A percentile compares a stretch with the other conserved stretches of the same genome.
These are phyloP conservation scores for Salix viminalis DNA, from an alignment of 345 rosid genomes.

Conservation along the genomic window DNA sequence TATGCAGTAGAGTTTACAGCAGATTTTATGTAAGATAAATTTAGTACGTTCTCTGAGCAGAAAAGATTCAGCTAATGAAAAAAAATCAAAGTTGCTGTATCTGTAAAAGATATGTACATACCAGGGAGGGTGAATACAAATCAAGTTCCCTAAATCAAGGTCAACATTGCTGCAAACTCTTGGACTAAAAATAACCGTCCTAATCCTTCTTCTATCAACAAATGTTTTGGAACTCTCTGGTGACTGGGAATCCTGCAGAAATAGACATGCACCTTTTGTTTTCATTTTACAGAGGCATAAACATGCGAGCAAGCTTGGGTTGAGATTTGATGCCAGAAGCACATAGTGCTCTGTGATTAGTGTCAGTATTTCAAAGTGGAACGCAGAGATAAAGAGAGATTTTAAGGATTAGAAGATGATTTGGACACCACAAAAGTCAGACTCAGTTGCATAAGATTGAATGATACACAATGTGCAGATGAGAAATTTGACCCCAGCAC, in stretches of 20 bases:
- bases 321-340: constrained; percentile 1
- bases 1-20: not conserved
- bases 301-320: not conserved
- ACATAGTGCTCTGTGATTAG: not conserved
- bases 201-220: constrained; percentile 29
- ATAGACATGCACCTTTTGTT: constrained; percentile 7
- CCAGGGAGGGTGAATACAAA: constrained; percentile 69
- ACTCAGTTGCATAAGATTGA: too few relatives aligned
- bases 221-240: constrained; percentile 22
- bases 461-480: too few relatives aligned
- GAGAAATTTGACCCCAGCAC: too few relatives aligned
- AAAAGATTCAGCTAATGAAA: not conserved
- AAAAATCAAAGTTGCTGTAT: not conserved
- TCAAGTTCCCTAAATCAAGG: constrained; percentile 65
- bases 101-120: constrained; percentile 14
- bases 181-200: constrained; percentile 61
- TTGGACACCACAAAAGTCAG: not conserved
- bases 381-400: not conserved
- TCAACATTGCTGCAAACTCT: constrained; percentile 73
- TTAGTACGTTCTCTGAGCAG: not conserved
- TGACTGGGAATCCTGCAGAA: constrained; percentile 39
- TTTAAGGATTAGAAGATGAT: not conserved
- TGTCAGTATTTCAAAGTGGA: not conserved
- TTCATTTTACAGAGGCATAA: not conserved
- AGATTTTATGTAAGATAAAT: too few relatives aligned